Base-by-base conservation (phyloP, 2,329 filamentous ascomycete species). In the Colletotrichum gigasporum region DNA sequence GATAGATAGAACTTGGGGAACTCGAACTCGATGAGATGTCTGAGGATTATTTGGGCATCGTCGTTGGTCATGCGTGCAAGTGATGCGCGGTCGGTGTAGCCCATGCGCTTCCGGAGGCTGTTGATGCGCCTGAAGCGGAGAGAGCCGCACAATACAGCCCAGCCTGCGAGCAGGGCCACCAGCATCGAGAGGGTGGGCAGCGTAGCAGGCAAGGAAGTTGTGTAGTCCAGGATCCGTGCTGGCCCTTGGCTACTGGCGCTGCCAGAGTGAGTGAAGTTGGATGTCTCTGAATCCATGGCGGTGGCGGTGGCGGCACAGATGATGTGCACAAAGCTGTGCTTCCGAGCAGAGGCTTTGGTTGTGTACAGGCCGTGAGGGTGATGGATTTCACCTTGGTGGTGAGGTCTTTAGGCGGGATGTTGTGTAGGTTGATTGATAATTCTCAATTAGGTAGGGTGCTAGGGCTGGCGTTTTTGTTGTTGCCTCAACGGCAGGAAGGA, bases 21-120 rank as follows among this genome's bases (percentile, higher is more conserved):
- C 56, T 82, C 79, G 2, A 68, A 65, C 14, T 70, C 58, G 4
- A 70, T 62, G 6, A 79, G 62, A 32, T 72, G 71, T 62, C 75
- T 73, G 14, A 82, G 70, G 64, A 85, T 80, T 57, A 76, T 73
- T 61, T 82, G 80, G 5, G 84, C 81, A 52, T 85, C 78, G 64
- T 75, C 66, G 41, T 77, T 75, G 14, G 78, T 81, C 80, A 82
- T 82, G 52, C 69, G 66, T 9, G 74, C 70, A 8, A 81, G 57
- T 4, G 79, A 79, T 8, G 66, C 67, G 11, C 78, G 77, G 64
- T 78, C 71, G 4, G 72, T 65, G 61, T 73, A 80, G 18, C 71
- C 68, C 65, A 75, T 72, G 28, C 69, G 69, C 41, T 70, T 68
- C n/a, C 69, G 72, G 59, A 76, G 60, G 12, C 67, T 60, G 12